Percentiles rank a stretch among this genome's conserved stretches.
phyloP scores from a whole-genome alignment of 805 yeast genomes.

The Yamadazyma tumulicola region DNA sequence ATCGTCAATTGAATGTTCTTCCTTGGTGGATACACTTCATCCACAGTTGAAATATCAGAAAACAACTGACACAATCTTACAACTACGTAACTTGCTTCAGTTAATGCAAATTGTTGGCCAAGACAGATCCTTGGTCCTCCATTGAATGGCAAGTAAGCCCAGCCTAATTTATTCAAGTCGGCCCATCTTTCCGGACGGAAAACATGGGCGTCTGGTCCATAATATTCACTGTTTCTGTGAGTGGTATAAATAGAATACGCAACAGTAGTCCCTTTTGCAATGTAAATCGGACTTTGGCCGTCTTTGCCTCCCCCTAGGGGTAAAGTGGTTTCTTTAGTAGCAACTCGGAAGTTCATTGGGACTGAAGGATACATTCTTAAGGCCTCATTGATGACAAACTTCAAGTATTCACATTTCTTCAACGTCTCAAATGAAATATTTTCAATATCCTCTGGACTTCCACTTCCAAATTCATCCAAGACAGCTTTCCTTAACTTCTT shows the following conservation, averaged over 20 bases:
- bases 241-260: constrained; percentile 38
- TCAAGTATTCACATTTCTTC: constrained; percentile 46
- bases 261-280: constrained; percentile 42
- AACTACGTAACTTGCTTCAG: constrained; percentile 46
- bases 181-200: constrained; percentile 52
- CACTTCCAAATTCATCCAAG: constrained; percentile 27
- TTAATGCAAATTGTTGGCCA: constrained; percentile 55
- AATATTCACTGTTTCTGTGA: constrained; percentile 37
- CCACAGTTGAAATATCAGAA: constrained; percentile 17
- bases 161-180: constrained; percentile 27
- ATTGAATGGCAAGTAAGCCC: constrained; percentile 52
- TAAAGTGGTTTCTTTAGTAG: constrained; percentile 43
- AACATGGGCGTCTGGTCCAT: constrained; percentile 43
- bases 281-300: constrained; percentile 32
- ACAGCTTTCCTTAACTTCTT: constrained; percentile 36
- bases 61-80: constrained; percentile 31
- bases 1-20: constrained; percentile 28
- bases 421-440: constrained; percentile 46
- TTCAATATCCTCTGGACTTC: constrained; percentile 26
- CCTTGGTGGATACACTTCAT: constrained; percentile 28
- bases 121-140: constrained; percentile 57
- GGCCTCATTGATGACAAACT: constrained; percentile 45
- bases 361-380: constrained; percentile 52
- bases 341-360: constrained; percentile 45
- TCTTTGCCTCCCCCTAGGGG: constrained; percentile 49